Evolutionary conservation across 768 basidiomycete genomes (phyloP), one percentile per base, ranked within the genome.

Genomic region (Trametes cingulata): DNA sequence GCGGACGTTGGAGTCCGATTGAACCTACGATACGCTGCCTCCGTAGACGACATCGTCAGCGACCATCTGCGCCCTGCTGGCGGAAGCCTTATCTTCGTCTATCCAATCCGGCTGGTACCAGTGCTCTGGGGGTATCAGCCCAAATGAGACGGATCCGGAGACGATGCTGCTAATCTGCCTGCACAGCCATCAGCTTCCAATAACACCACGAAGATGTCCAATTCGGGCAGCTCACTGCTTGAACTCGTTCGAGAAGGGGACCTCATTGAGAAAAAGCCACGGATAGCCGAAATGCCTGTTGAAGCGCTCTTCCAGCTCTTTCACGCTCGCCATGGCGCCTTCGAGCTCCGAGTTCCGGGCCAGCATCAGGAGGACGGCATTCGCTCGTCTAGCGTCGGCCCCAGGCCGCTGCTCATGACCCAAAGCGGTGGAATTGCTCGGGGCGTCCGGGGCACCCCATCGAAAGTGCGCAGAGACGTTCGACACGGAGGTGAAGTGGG

Each of bases 241-340:
- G 75, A 95, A 95, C 14, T 84, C 81, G 0, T 87, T 83, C 12
- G 82, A 78, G 72, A 96, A 95, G 0, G 85, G 83, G 62, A 84
- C 82, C 47, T 97, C 93, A 69, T 96, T 96, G 60, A 98, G 76
- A 73, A 97, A 90, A 29, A 93, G 86, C 72, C 91, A 96, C 6
- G 93, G 91, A 69, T 97, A 96, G 19, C 82, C 80, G 65, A 84
- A 89, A 58, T 80, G 82, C 35, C 78, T 76, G 74, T 97, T 97
- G 77, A 97, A 97, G 35, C 90, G 78, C 68, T 92, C 88, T 74
- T 98, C 96, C 74, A 93, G 74, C 71, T 89, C 83, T 62, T 82
- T 82, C 64, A 94, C 85, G 60, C 86, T 88, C 39, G 74, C 73
- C 55, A 88, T 72, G 45, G 86, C 81, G 17, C 80, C 78, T 14